phyloP scores from a whole-genome alignment of 1,139 yeast species.

The Saccharomyces uvarum region DNA sequence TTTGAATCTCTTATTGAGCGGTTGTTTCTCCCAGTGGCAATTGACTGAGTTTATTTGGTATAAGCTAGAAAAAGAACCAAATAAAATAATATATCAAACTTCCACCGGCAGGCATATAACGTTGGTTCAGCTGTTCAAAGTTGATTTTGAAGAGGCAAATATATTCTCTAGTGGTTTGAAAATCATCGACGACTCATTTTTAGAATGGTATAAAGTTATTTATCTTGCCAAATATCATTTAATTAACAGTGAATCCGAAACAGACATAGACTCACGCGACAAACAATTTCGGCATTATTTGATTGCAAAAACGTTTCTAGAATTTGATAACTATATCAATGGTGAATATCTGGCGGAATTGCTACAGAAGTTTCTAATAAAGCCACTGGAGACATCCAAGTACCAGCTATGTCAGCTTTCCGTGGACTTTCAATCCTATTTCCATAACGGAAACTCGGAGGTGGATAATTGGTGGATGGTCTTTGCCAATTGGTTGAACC shows the following conservation, averaged over 20 bases:
- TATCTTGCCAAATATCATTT: slow-evolving; percentile 16
- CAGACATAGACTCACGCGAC: slow-evolving; percentile 2
- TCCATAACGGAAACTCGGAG: slow-evolving; percentile 1
- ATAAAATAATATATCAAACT: slow-evolving; percentile 1
- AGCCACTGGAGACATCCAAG: slow-evolving; percentile 25
- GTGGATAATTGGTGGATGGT: slow-evolving; percentile 15
- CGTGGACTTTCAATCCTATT: slow-evolving; percentile 21
- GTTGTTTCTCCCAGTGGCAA: slow-evolving; percentile 6
- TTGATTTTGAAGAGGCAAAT: background rate
- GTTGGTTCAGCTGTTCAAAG: slow-evolving; percentile 1
- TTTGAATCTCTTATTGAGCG: slow-evolving; percentile 4
- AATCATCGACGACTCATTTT: slow-evolving; percentile 11
- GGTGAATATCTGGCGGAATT: slow-evolving; percentile 30
- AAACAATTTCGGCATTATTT: slow-evolving; percentile 10
- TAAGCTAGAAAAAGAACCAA: slow-evolving; percentile 4
- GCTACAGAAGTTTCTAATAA: slow-evolving; percentile 21
- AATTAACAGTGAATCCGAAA: slow-evolving; percentile 6
- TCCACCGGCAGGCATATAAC: background rate
- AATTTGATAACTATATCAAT: slow-evolving; percentile 23
- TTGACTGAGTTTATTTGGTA: slow-evolving; percentile 2
- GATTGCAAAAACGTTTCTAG: slow-evolving; percentile 17
- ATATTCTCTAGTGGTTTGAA: background rate
- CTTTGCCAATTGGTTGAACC: slow-evolving; percentile 15
- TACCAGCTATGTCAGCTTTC: slow-evolving; percentile 27
- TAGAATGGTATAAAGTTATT: slow-evolving; percentile 19